Base-by-base conservation (phyloP, 2,329 filamentous ascomycete genomes). In the Claviceps purpurea region DNA sequence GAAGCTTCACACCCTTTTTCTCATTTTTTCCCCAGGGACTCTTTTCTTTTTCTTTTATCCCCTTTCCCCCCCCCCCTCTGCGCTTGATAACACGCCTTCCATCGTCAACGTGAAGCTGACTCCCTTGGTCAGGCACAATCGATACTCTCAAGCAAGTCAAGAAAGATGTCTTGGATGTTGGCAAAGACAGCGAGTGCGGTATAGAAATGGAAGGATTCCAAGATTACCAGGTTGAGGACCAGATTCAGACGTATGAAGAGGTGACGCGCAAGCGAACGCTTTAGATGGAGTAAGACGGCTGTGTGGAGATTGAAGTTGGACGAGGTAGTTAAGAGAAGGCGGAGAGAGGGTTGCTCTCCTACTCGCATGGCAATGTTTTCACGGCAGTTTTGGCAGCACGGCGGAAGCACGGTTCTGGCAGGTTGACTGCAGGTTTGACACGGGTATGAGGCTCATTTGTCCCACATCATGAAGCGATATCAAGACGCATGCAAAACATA, bases 141-240 rank as follows among this genome's bases (percentile, higher is more conserved):
- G 77, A 81, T 18, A 87, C 87, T 1, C 79, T 98, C 54, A 96
- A 93, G 71, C 87, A 94, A 62, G 81, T 86, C 66, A 96, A 97
- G 76, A 94, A 94, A 66, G 88, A 96, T 58, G 87, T 93, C 34
- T 73, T 74, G 46, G 88, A 95, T 63, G 93, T 95, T 82, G 82
- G 82, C 61, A 97, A 95, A 70, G 90, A 89, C 54, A 81, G 78
- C n/a, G 93, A 98, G 68, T 98, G 93, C 61, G 93, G 93, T 58
- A 84, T 98, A 58, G 82, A 81, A 50, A 91, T 98, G 61, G 81
- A 85, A 3, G 77, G 75, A 37, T 98, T 89, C 81, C 75, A 85
- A 47, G 85, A 81, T 22, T 85, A 97, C 64, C 67, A 84, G 62
- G 73, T 81, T 14, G 93, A 91, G 30, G 93, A 98, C 69, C 79